phyloP scores from a whole-genome alignment of 257 asterid species.

The Primulina huaijiensis region DNA sequence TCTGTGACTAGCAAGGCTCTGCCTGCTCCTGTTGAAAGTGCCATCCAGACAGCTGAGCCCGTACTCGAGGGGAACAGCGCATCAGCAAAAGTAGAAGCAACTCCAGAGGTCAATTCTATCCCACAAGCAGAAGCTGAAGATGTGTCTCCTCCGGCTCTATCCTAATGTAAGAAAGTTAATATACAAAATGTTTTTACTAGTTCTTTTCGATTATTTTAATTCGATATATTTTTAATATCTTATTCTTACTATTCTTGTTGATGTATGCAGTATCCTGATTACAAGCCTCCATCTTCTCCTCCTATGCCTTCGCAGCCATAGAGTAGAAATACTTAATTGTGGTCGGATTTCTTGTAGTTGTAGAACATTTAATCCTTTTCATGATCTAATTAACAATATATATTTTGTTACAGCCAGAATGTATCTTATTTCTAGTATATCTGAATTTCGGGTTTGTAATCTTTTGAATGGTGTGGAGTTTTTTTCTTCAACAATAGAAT shows the following conservation, averaged over 20 bases:
- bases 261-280: conserved; percentile 81
- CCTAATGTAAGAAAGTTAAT: conserved; percentile 57
- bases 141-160: conserved; percentile 63
- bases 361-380: neutral
- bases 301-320: conserved; percentile 87
- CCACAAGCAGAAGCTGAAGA: conserved; percentile 46
- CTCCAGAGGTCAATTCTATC: conserved; percentile 56
- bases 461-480: neutral
- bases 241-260: neutral
- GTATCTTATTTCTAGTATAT: neutral
- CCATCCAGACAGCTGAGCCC: conserved; percentile 37
- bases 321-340: conserved; percentile 10
- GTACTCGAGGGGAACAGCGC: conserved; percentile 19
- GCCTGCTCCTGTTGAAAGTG: conserved; percentile 40
- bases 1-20: conserved; percentile 49
- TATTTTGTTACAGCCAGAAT: neutral
- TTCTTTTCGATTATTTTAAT: no score
- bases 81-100: conserved; percentile 32
- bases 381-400: neutral
- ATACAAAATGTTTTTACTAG: no score
- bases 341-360: neutral
- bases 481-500: neutral
- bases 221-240: neutral
- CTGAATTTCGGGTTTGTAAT: neutral
- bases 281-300: conserved; percentile 92